phyloP scores from a whole-genome alignment of 345 rosid genomes.

The Syzygium grande region DNA sequence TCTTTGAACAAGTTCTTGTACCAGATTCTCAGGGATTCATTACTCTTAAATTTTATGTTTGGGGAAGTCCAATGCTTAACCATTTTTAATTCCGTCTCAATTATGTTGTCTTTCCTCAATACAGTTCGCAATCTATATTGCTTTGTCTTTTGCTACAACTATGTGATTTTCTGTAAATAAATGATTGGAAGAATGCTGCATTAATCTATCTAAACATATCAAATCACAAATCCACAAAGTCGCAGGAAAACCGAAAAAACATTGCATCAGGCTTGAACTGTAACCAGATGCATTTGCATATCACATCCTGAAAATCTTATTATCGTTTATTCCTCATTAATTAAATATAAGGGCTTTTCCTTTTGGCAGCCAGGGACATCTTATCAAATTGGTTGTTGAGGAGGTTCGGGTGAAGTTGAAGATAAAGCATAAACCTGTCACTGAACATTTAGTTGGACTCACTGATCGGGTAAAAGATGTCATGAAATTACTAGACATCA shows the following conservation, averaged over 20 bases:
- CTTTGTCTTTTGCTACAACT: not conserved
- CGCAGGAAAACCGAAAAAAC: not conserved
- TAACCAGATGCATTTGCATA: not conserved
- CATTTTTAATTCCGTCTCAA: not conserved
- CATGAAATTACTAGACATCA: not conserved
- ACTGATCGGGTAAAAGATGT: not conserved
- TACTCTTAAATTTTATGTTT: not conserved
- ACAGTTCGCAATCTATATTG: not conserved
- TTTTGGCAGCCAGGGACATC: not conserved
- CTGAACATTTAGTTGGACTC: not conserved
- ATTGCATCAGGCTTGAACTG: not conserved
- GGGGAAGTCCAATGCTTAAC: not conserved
- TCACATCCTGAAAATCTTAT: not conserved
- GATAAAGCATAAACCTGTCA: not conserved
- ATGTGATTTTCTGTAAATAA: not conserved
- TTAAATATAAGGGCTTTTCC: not conserved
- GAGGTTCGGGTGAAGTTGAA: not conserved
- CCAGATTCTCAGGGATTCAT: not conserved
- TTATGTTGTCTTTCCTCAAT: not conserved
- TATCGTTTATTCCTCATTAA: not conserved
- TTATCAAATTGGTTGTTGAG: not conserved
- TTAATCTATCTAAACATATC: not conserved
- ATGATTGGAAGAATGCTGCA: not conserved
- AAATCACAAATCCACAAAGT: not conserved
- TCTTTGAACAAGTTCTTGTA: not conserved